Percentiles rank a stretch among this genome's conserved stretches.
phyloP scores from a whole-genome alignment of 352 stramenopile species.

The Chrysophaeum taylorii region DNA sequence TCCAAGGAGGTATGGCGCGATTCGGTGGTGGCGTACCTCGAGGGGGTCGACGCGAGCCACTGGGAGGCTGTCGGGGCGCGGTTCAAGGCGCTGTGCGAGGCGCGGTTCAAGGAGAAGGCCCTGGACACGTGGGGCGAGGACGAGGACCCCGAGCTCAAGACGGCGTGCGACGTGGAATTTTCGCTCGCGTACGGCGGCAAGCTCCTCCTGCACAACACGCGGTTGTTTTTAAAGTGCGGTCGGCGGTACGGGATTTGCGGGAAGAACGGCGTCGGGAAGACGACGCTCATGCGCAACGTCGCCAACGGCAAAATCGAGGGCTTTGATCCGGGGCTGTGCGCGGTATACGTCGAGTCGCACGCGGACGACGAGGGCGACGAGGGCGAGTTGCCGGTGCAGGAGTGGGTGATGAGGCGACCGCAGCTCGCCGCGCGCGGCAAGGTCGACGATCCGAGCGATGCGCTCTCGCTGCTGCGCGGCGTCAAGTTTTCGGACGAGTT shows the following conservation, averaged over 20 bases:
- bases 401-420: conserved; percentile 37
- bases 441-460: conserved; percentile 53
- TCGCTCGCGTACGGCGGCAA: conserved; percentile 86
- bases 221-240: conserved; percentile 74
- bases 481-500: conserved; percentile 81
- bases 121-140: conserved; percentile 58
- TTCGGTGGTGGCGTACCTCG: conserved; percentile 42
- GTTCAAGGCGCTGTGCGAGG: conserved; percentile 34
- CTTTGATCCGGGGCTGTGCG: conserved; percentile 66
- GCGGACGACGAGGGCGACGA: conserved; percentile 54
- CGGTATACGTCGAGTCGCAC: conserved; percentile 86
- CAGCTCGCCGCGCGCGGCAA: conserved; percentile 45
- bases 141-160: conserved; percentile 82
- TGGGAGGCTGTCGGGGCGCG: conserved; percentile 15
- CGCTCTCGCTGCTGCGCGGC: conserved; percentile 48
- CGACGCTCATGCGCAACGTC: conserved; percentile 80
- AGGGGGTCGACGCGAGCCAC: not conserved
- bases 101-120: conserved; percentile 22
- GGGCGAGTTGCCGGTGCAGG: not conserved
- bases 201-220: conserved; percentile 86
- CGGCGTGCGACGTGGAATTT: conserved; percentile 94
- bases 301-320: conserved; percentile 74
- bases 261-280: conserved; percentile 79
- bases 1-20: conserved; percentile 34
- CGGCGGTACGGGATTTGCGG: conserved; percentile 86